Evolutionary conservation across 306 rosid species (phyloP).

Genomic region (Begonia peltatifolia): DNA sequence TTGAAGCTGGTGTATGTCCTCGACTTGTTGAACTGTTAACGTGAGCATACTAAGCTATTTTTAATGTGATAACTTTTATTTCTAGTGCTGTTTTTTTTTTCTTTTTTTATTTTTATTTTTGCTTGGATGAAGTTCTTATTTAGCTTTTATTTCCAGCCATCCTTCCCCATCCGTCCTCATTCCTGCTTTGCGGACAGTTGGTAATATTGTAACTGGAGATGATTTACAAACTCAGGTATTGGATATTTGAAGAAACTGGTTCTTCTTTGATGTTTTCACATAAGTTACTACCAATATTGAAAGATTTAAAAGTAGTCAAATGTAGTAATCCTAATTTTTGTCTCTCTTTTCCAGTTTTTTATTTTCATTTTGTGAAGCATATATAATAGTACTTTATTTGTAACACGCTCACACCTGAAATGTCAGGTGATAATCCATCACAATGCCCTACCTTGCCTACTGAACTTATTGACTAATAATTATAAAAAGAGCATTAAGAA

Average conservation of each 20-base stretch:
- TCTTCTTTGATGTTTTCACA: not conserved
- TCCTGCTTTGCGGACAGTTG: conserved; percentile 51
- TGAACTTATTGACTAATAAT: conserved; percentile 40
- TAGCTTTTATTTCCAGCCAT: conserved; percentile 19
- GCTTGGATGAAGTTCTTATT: not conserved
- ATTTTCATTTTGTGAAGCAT: no score
- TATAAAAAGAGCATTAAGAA: conserved; percentile 55
- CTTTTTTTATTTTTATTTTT: not conserved
- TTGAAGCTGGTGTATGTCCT: not conserved
- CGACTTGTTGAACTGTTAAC: not conserved
- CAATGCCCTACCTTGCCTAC: conserved; percentile 36
- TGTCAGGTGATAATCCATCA: conserved; percentile 23
- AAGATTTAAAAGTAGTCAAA: no score
- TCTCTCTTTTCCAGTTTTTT: conserved; percentile 21
- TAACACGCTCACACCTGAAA: no score
- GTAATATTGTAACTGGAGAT: conserved; percentile 54
- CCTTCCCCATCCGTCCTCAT: conserved; percentile 41
- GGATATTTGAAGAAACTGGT: not conserved
- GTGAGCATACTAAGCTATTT: not conserved
- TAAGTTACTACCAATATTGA: no score
- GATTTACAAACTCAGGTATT: conserved; percentile 56
- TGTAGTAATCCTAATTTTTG: no score
- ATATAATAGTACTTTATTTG: no score
- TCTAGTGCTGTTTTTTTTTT: not conserved
- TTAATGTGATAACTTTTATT: not conserved